These are phyloP conservation scores for Sclerotinia nivalis DNA, from an alignment of 2,329 filamentous ascomycete genomes.

Conservation along the genomic window DNA sequence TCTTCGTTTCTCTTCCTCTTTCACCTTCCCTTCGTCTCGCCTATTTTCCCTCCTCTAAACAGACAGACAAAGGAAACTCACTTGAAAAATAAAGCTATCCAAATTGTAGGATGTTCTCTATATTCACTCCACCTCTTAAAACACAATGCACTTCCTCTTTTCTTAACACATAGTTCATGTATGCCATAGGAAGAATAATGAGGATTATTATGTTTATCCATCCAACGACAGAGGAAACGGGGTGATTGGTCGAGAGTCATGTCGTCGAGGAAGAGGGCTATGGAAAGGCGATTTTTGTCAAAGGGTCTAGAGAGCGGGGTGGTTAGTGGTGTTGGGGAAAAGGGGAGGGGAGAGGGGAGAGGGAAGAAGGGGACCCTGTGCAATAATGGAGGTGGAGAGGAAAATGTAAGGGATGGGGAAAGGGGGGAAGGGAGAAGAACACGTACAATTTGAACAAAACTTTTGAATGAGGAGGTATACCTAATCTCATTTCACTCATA, in stretches of 20 bases:
- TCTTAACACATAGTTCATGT: slow-evolving; percentile 55
- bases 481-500: slow-evolving; percentile 47
- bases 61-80: slow-evolving; percentile 38
- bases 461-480: slow-evolving; percentile 50
- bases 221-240: slow-evolving; percentile 40
- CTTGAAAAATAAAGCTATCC: slow-evolving; percentile 57
- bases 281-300: slow-evolving; percentile 55
- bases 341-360: background rate
- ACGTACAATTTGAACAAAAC: slow-evolving; percentile 57
- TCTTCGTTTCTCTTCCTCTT: no score
- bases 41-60: no score
- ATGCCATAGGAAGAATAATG: slow-evolving; percentile 53
- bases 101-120: slow-evolving; percentile 49
- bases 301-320: slow-evolving; percentile 47
- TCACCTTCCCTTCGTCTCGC: no score
- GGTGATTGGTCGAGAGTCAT: slow-evolving; percentile 40
- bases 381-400: background rate
- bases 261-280: slow-evolving; percentile 54
- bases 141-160: slow-evolving; percentile 51
- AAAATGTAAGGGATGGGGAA: no score
- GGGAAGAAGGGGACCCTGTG: background rate
- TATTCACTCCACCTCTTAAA: slow-evolving; percentile 54
- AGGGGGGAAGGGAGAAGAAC: background rate
- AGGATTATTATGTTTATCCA: slow-evolving; percentile 36
- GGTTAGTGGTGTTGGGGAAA: background rate